Evolutionary conservation across 1,284 basidiomycete species (phyloP).

Genomic region (Apiotrichum veenhuisii): DNA sequence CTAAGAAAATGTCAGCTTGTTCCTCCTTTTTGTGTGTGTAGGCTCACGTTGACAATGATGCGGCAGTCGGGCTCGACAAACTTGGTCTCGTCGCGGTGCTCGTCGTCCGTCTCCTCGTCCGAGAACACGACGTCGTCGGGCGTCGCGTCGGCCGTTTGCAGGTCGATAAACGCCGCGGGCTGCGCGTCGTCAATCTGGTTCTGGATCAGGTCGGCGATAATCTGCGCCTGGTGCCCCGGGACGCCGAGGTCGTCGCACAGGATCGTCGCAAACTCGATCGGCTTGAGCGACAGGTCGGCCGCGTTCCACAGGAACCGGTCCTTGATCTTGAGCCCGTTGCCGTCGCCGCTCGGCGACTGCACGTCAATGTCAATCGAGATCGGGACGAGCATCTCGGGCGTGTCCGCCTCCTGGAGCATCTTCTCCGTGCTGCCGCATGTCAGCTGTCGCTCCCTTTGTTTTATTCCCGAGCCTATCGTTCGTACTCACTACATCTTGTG

Average conservation of each 20-base stretch:
- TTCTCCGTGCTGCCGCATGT: slow-evolving; percentile 56
- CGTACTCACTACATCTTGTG: slow-evolving; percentile 65
- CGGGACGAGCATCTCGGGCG: slow-evolving; percentile 72
- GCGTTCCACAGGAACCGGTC: slow-evolving; percentile 98
- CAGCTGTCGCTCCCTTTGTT: slow-evolving; percentile 9
- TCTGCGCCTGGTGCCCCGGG: slow-evolving; percentile 66
- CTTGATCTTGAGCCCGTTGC: slow-evolving; percentile 70
- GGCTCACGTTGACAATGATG: slow-evolving; percentile 81
- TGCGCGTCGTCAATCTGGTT: slow-evolving; percentile 87
- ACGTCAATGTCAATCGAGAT: slow-evolving; percentile 94
- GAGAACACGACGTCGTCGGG: slow-evolving; percentile 40
- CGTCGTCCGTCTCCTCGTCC: slow-evolving; percentile 29
- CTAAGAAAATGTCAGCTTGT: too few relatives aligned
- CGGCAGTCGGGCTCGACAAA: slow-evolving; percentile 76
- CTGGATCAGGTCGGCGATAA: slow-evolving; percentile 78
- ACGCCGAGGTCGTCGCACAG: slow-evolving; percentile 88
- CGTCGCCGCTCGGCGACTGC: slow-evolving; percentile 50
- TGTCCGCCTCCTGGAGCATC: slow-evolving; percentile 63
- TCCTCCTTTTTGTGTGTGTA: too few relatives aligned
- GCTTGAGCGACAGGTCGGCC: slow-evolving; percentile 67
- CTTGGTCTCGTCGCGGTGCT: slow-evolving; percentile 39
- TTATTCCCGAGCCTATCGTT: neutral
- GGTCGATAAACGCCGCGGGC: slow-evolving; percentile 64
- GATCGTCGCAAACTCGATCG: slow-evolving; percentile 74
- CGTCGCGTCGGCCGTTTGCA: slow-evolving; percentile 38